Evolutionary conservation across 2,329 filamentous ascomycete species (phyloP).

Genomic region (Botrytis paeoniae): DNA sequence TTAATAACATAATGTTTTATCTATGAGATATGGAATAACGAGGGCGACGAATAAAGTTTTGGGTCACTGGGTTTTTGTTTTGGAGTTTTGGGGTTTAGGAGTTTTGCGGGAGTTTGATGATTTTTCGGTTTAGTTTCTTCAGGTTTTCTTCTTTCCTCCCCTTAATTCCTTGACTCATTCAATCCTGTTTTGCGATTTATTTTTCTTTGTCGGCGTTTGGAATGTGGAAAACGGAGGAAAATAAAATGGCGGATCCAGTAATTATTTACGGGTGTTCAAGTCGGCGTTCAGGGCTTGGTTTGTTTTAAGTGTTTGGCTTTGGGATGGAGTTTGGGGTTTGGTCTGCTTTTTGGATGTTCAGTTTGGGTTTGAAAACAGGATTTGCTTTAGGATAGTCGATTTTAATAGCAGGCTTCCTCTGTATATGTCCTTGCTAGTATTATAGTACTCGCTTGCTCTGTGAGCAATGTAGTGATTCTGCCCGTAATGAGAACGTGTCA

Average conservation of each 20-base stretch:
- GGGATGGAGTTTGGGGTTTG: background rate
- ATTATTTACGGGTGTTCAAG: background rate
- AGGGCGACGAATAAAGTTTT: background rate
- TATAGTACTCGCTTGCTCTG: background rate
- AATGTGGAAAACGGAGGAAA: background rate
- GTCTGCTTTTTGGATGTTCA: background rate
- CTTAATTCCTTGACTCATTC: background rate
- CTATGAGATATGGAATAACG: constrained; percentile 26
- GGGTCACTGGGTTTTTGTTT: no score
- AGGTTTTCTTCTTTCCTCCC: background rate
- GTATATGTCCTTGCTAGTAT: background rate
- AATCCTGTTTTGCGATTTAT: background rate
- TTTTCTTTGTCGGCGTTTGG: background rate
- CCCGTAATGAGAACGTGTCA: background rate
- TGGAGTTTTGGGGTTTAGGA: background rate
- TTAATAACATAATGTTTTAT: constrained; percentile 41
- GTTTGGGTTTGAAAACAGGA: background rate
- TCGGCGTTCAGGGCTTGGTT: background rate
- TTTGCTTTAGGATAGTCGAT: background rate
- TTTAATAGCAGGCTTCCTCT: background rate
- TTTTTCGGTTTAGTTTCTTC: background rate
- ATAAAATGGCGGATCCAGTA: no score
- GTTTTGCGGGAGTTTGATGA: background rate
- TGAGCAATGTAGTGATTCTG: background rate
- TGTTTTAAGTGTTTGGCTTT: background rate